Evolutionary conservation across 2,329 filamentous ascomycete genomes (phyloP), one percentile per base, ranked within the genome.

Genomic region (Chaetomium olivaceum): DNA sequence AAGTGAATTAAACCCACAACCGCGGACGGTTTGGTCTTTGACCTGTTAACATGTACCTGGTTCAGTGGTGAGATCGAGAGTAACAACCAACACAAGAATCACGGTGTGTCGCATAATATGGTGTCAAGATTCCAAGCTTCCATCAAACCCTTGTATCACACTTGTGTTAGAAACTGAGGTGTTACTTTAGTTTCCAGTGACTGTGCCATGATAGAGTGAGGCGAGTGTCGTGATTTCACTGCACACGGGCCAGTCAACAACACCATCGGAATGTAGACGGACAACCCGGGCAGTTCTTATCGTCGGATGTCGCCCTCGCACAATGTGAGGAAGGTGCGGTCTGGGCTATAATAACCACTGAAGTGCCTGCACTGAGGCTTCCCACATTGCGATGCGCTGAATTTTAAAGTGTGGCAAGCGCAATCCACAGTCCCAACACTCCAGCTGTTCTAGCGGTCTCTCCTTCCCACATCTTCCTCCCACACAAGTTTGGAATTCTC

Each of bases 381-480:
- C 39, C 39, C 16, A 43, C 14, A 7, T 43, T 7, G 16, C 39
- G 16, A 16, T 5, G 39, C 16, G 39, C 39, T 43, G 39, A n/a
- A n/a, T 43, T n/a, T 43, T n/a, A 27, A 51, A 51, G 21, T 27
- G 23, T 23, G 23, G 48, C 48, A 27, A 5, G 9, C 48, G 21
- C 23, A 51, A 25, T 23, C 23, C 3, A 51, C 23, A 27, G 23
- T 7, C 11, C 16, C 39, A 29, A 5, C 4, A 3, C 36, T 19
- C 39, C 5, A 43, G 16, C 16, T 12, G 11, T 27, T 11, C 23
- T 25, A 29, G 33, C 43, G 33, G 46, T 60, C 19, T 3, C 21
- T 55, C 52, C 31, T 55, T 55, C 52, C 51, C 51, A 50, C 25
- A 33, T 60, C 25, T 19, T 51, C 8, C 27, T 56, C 27, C n/a